Conservation (phyloP, 2,329 filamentous ascomycete species). For the Penicillium sp. region DNA sequence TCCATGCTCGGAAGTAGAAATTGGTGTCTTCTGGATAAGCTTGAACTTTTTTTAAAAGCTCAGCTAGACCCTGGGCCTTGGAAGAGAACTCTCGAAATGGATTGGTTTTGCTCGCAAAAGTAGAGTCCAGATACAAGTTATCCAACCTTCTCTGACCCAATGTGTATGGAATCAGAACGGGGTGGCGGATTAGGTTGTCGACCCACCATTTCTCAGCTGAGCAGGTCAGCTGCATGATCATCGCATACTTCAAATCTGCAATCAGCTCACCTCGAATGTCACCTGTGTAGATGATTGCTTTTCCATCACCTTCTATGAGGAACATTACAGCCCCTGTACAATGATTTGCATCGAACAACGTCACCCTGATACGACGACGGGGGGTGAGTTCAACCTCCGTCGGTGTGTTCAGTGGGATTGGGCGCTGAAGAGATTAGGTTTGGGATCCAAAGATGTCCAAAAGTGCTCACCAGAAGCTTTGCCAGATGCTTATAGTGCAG, state of each 20-base stretch:
- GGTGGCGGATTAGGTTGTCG: slow-evolving; percentile 69
- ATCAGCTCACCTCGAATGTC: slow-evolving; percentile 66
- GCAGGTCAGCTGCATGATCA: slow-evolving; percentile 7
- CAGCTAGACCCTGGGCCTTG: slow-evolving; percentile 73
- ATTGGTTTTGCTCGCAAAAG: slow-evolving; percentile 61
- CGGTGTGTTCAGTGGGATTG: slow-evolving; percentile 79
- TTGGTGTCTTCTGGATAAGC: slow-evolving; percentile 71
- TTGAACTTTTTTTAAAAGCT: slow-evolving; percentile 69
- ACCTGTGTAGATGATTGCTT: slow-evolving; percentile 82
- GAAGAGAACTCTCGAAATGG: slow-evolving; percentile 56
- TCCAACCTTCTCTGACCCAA: slow-evolving; percentile 68
- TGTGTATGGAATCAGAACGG: slow-evolving; percentile 73
- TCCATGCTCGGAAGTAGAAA: slow-evolving; percentile 88
- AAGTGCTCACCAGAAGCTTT: slow-evolving; percentile 59
- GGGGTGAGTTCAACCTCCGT: slow-evolving; percentile 73
- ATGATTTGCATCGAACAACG: slow-evolving; percentile 87
- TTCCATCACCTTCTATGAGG: slow-evolving; percentile 72
- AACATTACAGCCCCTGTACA: slow-evolving; percentile 93
- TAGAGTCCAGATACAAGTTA: slow-evolving; percentile 87
- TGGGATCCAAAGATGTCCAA: neutral
- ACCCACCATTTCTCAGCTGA: slow-evolving; percentile 81
- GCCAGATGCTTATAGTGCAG: slow-evolving; percentile 76
- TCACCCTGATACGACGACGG: slow-evolving; percentile 71
- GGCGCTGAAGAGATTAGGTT: slow-evolving; percentile 54
- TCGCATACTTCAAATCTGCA: neutral